phyloP scores from a whole-genome alignment of 352 stramenopile species.

The Globisporangium cystogenes region DNA sequence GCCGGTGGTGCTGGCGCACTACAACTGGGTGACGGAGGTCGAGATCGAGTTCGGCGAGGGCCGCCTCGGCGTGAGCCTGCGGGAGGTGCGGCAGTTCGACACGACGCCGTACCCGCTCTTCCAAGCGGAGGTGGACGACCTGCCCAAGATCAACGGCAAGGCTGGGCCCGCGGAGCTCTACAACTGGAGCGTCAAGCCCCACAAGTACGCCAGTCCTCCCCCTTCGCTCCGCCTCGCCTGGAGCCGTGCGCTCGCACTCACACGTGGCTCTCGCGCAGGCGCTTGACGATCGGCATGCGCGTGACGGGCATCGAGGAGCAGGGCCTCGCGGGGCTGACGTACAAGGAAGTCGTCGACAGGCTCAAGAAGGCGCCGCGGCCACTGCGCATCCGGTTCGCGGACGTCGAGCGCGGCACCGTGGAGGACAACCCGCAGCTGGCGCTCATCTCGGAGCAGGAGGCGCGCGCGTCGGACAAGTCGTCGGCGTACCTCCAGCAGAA shows the following conservation, averaged over 20 bases:
- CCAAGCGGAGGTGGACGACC: conserved; percentile 84
- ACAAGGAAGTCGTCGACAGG: conserved; percentile 78
- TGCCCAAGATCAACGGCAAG: conserved; percentile 85
- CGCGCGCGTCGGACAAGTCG: conserved; percentile 27
- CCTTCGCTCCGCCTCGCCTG: too few relatives aligned
- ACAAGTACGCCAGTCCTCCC: conserved; percentile 28
- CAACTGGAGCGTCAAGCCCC: conserved; percentile 86
- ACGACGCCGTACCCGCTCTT: conserved; percentile 80
- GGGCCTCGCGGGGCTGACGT: conserved; percentile 66
- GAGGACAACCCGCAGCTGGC: conserved; percentile 60
- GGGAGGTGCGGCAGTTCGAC: conserved; percentile 70
- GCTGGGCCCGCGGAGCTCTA: conserved; percentile 79
- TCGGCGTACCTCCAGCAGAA: conserved; percentile 78
- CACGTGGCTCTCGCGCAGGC: conserved; percentile 12
- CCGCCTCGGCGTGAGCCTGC: conserved; percentile 73
- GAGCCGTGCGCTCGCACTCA: not conserved
- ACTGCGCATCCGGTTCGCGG: conserved; percentile 75
- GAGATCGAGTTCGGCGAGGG: conserved; percentile 85
- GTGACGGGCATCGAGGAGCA: conserved; percentile 73
- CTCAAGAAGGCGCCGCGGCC: conserved; percentile 67
- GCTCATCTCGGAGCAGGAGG: conserved; percentile 14
- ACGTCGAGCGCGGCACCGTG: conserved; percentile 71
- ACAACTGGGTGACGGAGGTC: conserved; percentile 78
- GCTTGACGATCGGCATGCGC: conserved; percentile 79
- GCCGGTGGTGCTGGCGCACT: conserved; percentile 32